A percentile compares a stretch with the other conserved stretches of the same genome.
These are phyloP conservation scores for Aphanomyces astaci DNA, from an alignment of 352 stramenopile genomes.

Conservation along the genomic window DNA sequence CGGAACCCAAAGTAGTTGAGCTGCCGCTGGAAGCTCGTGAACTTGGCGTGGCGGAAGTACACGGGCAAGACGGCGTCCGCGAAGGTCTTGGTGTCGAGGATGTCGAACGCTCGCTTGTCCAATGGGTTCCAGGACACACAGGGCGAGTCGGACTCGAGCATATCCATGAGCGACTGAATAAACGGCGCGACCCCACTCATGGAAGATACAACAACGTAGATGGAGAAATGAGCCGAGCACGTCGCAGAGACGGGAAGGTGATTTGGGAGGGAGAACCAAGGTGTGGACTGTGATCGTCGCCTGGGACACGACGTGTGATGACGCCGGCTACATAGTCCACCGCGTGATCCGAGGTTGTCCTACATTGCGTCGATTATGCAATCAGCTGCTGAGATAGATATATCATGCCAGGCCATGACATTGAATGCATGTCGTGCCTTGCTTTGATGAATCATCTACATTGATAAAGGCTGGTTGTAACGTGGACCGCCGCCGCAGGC, in stretches of 20 bases:
- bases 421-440: no score
- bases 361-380: neutral
- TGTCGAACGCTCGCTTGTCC: conserved; percentile 22
- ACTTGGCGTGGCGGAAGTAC: conserved; percentile 61
- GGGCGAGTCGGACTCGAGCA: conserved; percentile 8
- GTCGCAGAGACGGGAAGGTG: neutral
- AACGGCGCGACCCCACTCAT: conserved; percentile 9
- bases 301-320: neutral
- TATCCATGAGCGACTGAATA: conserved; percentile 23
- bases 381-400: no score
- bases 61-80: conserved; percentile 41
- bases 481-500: no score
- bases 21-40: conserved; percentile 55
- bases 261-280: neutral
- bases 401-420: no score
- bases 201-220: neutral
- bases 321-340: neutral
- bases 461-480: no score
- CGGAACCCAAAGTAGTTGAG: conserved; percentile 61
- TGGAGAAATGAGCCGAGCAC: neutral
- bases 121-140: conserved; percentile 5
- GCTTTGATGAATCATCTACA: no score
- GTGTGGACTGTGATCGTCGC: neutral
- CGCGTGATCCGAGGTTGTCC: neutral
- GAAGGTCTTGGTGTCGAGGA: conserved; percentile 27